phyloP scores from a whole-genome alignment of 2,329 filamentous ascomycete species.

The Emydomyces testavorans region DNA sequence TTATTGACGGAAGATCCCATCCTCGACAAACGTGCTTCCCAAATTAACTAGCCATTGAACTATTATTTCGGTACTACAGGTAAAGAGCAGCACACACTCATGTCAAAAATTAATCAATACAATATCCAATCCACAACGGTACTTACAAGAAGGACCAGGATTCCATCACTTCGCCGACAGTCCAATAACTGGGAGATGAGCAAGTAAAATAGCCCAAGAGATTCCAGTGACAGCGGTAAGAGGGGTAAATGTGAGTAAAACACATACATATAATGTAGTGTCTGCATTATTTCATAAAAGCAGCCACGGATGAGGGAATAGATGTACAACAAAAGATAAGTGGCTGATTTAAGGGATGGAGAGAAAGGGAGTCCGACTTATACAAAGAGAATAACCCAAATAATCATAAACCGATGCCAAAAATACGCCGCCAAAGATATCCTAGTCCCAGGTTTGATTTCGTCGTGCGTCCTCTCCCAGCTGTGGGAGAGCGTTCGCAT shows the following conservation, averaged over 20 bases:
- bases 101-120: no score
- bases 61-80: no score
- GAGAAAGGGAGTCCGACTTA: not conserved
- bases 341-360: not conserved
- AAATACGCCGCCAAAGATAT: not conserved
- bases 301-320: not conserved
- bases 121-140: not conserved
- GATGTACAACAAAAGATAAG: no score
- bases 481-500: not conserved
- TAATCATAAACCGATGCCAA: not conserved
- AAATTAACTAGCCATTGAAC: no score
- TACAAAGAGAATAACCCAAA: not conserved
- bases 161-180: no score
- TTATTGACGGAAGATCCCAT: no score
- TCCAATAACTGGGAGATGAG: no score
- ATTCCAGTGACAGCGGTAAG: no score
- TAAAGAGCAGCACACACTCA: no score
- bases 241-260: no score
- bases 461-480: not conserved
- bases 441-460: not conserved
- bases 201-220: no score
- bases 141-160: not conserved
- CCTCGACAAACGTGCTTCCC: no score
- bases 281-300: slow-evolving; percentile 5
- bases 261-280: not conserved